A percentile compares a stretch with the other conserved stretches of the same genome.
phyloP scores from a whole-genome alignment of 352 stramenopile genomes.

The Phytophthora lateralis region DNA sequence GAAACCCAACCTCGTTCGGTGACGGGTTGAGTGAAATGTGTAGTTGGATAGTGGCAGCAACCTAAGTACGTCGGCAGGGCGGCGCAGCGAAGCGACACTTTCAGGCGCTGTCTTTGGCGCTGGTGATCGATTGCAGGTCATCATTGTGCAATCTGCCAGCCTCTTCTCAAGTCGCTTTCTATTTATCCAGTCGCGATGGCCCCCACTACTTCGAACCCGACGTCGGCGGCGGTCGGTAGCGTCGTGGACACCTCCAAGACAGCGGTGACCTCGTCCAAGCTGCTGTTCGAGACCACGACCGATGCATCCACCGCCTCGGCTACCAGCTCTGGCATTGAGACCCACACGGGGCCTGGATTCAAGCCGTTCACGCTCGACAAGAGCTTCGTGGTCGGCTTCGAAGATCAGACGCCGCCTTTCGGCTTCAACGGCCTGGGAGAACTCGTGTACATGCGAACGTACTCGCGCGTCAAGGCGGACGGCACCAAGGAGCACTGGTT shows the following conservation, averaged over 20 bases:
- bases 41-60: neutral
- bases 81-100: slow-evolving; percentile 23
- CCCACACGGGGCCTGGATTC: slow-evolving; percentile 23
- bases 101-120: neutral
- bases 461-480: slow-evolving; percentile 86
- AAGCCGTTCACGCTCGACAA: slow-evolving; percentile 31
- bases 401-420: slow-evolving; percentile 70
- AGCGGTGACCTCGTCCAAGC: slow-evolving; percentile 1
- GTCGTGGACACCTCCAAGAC: slow-evolving; percentile 10
- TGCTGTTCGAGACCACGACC: slow-evolving; percentile 16
- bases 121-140: neutral
- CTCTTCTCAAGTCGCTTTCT: slow-evolving; percentile 4
- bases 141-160: slow-evolving; percentile 33
- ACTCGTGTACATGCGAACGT: slow-evolving; percentile 93
- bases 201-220: slow-evolving; percentile 21
- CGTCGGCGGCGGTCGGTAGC: slow-evolving; percentile 3
- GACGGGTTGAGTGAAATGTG: neutral
- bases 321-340: slow-evolving; percentile 23
- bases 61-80: slow-evolving; percentile 17
- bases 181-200: slow-evolving; percentile 12
- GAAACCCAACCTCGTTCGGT: slow-evolving; percentile 6
- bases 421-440: slow-evolving; percentile 95
- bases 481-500: slow-evolving; percentile 88
- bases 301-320: slow-evolving; percentile 11
- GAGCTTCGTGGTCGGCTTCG: slow-evolving; percentile 63